A percentile compares a stretch with the other conserved stretches of the same genome.
Evolutionary conservation across 192 early-diverging fungal species (phyloP).

Genomic region (Coemansia sp.): DNA sequence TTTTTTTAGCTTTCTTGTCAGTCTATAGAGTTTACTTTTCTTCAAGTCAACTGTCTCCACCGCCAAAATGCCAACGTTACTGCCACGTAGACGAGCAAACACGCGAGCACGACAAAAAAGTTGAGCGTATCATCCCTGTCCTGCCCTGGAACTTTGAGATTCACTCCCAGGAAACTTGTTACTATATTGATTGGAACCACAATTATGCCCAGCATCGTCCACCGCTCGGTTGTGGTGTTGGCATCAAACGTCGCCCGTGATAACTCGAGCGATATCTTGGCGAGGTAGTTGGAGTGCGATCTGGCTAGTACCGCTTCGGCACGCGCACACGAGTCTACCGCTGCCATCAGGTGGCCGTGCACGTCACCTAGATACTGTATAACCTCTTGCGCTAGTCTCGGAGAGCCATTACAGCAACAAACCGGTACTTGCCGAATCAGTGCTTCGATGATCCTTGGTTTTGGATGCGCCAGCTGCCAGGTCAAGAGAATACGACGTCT

Average conservation of each 20-base stretch:
- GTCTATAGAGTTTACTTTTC: background rate
- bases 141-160: constrained; percentile 72
- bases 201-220: constrained; percentile 57
- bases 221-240: constrained; percentile 50
- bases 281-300: constrained; percentile 76
- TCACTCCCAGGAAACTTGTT: constrained; percentile 70
- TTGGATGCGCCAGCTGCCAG: constrained; percentile 69
- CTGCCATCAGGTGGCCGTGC: constrained; percentile 42
- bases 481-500: constrained; percentile 70
- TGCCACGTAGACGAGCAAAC: constrained; percentile 43
- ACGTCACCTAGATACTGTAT: constrained; percentile 57
- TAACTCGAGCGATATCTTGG: constrained; percentile 79
- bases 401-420: background rate
- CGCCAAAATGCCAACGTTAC: constrained; percentile 56
- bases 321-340: constrained; percentile 41
- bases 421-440: constrained; percentile 41
- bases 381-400: constrained; percentile 40
- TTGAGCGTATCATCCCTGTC: constrained; percentile 60
- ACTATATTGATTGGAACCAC: constrained; percentile 58
- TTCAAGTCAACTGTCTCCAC: constrained; percentile 38
- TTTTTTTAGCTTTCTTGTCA: background rate
- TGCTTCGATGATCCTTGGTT: constrained; percentile 70
- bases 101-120: constrained; percentile 53
- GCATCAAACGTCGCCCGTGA: constrained; percentile 46
- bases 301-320: constrained; percentile 69